Base-by-base conservation (phyloP, 2,329 filamentous ascomycete genomes). In the Phoma sp. region DNA sequence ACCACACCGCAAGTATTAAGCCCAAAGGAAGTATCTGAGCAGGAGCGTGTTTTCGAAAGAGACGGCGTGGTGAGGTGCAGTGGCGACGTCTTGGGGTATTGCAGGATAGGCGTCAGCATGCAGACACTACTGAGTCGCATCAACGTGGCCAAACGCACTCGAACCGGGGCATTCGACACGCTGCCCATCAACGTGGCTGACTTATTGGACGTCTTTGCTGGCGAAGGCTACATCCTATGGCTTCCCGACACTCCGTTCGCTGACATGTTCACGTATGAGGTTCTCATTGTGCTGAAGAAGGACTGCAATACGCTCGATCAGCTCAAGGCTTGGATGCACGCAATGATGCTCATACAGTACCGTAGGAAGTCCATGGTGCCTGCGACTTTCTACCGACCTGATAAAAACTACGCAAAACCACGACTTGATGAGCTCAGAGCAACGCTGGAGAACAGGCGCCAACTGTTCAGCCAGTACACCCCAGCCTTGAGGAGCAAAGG, bases 11-110 rank as follows among this genome's bases (percentile, higher is more conserved):
- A 10, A 29, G 75, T 90, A 2, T 80, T 91, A 3, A 81, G 81
- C 0, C 92, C 92, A 0, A 75, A 79, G 7, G 79, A 92, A 60
- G 87, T 92, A 1, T 83, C 90, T 0, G 66, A 61, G 18, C 69
- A 76, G 56, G 86, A 88, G 71, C 75, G 77, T 14, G 82, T 88
- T 49, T 87, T 88, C 59, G 84, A 83, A 42, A 76, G 79, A 40
- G 89, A 92, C 71, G 84, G 81, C 15, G 84, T 92, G 18, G 74
- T 97, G n/a, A 77, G 83, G 40, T 82, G 81, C 75, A 73, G 65
- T 29, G 71, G 77, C 28, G 76, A 74, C n/a, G 63, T 77, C 9
- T 61, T 87, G 15, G 86, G 85, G 2, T 78, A 76, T 49, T 84
- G 82, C 60, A 76, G 71, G 18, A 81, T 89, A 49, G 87, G 86